Base-by-base conservation (phyloP, 2,329 filamentous ascomycete genomes). In the Ustilaginoidea virens region DNA sequence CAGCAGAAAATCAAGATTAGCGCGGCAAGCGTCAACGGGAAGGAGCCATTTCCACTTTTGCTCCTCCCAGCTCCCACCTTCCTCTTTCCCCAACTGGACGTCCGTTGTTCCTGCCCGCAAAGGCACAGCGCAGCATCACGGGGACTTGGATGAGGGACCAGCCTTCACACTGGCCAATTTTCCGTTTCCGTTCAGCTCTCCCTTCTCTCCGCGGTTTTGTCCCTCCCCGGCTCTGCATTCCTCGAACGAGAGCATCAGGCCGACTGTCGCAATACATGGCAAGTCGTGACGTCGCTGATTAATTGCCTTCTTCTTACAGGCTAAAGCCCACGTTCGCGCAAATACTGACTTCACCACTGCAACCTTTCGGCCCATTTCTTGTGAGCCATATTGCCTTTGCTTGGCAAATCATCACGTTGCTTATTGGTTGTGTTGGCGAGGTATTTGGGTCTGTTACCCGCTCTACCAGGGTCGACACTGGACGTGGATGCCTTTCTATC, bases 261-360 rank as follows among this genome's bases (percentile, higher is more conserved):
- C 22, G 16, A 7, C 19, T 21, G 14, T 28, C 17, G 33, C 29
- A 28, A 21, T 13, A 17, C 13, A 23, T 12, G 22, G 19, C 27
- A 25, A 25, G 33, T n/a, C n/a, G n/a, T n/a, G n/a, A n/a, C 36
- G 35, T 26, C 36, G 48, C 49, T 51, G 48, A 52, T 46, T 52
- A 52, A 52, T 52, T 47, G 28, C 42, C 41, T 28, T 25, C 40
- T 41, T 44, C 42, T 51, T 39, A 52, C 41, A 52, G 49, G 49
- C 35, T 23, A 25, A 20, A 4, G 10, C 30, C 25, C 25, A 11
- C 15, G 26, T 25, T 8, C 23, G 26, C 27, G 24, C 28, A 25
- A 27, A 28, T 33, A 30, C 27, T 27, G 9, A 29, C 29, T 17
- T 27, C 11, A 17, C 16, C 20, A 30, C 16, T 24, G 22, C 21